phyloP scores from a whole-genome alignment of 441 rosid genomes.

The Populus hybrid region DNA sequence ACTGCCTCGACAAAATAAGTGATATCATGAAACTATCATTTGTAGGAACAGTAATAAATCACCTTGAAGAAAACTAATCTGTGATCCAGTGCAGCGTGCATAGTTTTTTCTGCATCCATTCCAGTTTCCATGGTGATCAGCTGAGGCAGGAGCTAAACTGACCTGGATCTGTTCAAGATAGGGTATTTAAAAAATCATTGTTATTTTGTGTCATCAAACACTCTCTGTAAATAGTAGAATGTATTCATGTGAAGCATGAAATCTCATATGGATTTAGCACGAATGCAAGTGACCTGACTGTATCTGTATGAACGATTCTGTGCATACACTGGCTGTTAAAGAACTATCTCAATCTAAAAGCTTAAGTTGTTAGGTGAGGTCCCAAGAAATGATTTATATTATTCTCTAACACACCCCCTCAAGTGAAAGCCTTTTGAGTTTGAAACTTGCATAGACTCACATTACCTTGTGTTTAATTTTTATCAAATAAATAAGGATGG shows the following conservation, averaged over 20 bases:
- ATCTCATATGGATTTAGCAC: neutral
- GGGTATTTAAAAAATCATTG: neutral
- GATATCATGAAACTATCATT: neutral
- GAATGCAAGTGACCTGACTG: too few species aligned
- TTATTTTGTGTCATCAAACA: neutral
- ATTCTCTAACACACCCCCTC: too few species aligned
- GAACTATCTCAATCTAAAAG: too few species aligned
- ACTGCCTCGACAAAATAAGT: neutral
- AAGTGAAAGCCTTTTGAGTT: too few species aligned
- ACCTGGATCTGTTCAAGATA: constrained; percentile 19
- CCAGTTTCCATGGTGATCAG: constrained; percentile 93
- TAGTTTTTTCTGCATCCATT: constrained; percentile 72
- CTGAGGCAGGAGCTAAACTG: constrained; percentile 76
- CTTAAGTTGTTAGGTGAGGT: too few species aligned
- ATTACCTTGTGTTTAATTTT: too few species aligned
- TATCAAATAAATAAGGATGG: too few species aligned
- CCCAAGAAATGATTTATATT: too few species aligned
- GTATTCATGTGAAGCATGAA: neutral
- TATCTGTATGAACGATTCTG: too few species aligned
- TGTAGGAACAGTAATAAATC: neutral
- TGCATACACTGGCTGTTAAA: too few species aligned
- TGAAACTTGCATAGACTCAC: too few species aligned
- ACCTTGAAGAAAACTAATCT: constrained; percentile 79
- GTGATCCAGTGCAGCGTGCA: constrained; percentile 63
- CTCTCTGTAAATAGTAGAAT: neutral